Base-by-base conservation (phyloP, 352 stramenopile genomes). In the Globisporangium recalcitrans region DNA sequence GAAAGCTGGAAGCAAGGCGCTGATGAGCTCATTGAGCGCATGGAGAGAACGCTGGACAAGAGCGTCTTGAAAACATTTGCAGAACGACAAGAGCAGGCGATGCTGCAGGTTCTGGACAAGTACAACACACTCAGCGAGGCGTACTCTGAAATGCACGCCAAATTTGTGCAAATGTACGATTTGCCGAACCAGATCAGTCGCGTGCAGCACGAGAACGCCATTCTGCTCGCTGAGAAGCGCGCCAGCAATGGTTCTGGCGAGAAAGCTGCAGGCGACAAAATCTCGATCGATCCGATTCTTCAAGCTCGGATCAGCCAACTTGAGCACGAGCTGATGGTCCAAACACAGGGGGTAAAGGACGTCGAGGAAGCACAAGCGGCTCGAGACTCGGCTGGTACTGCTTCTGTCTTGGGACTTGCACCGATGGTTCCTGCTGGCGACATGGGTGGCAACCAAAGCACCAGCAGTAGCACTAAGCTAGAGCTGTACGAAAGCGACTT, bases 1-100 rank as follows among this genome's bases (percentile, higher is more conserved):
- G 93, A 98, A 66, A 86, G 89, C 63, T 98, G 87, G 81, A 97
- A 97, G 60, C 63, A 81, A 34, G 80, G 80, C 0, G 82, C 85
- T 1, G 77, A 85, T 47, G 75, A 83, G 10, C 75, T 78, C 55
- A 82, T 93, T 7, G 63, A 78, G 48, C 75, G 77, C 4, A 88
- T 87, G 71, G 78, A 91, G 53, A 72, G 69, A 26, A 75, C 78
- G 8, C 60, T 93, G 11, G 71, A 80, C n/a, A 70, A 78, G 40
- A 90, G 85, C 52, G 76, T 91, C 4, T 53, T 78, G 4, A 79
- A 80, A n/a, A 66, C 68, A 1, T 69, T 80, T 48, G 72, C 73
- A 0, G 78, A 87, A n/a, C 66, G 68, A 0, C 73, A 78, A n/a
- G 65, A 85, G 38, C 54, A 42, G 27, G 62, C 67, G 24, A 55